These are phyloP conservation scores for Gossypium schwendimanii DNA, from an alignment of 441 rosid species.

Conservation along the genomic window DNA sequence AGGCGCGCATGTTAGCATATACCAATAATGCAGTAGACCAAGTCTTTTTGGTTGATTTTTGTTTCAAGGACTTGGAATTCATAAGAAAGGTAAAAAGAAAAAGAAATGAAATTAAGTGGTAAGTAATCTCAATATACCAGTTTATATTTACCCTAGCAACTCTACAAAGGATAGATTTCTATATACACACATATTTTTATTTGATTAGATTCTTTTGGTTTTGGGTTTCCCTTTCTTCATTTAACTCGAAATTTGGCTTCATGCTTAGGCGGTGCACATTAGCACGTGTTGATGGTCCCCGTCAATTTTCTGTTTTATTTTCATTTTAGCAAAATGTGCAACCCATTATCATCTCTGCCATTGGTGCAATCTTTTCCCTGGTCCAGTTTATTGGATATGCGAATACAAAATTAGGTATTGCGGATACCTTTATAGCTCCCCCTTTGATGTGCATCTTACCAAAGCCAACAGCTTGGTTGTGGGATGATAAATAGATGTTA, in stretches of 20 bases:
- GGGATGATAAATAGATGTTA: not conserved
- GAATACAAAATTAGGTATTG: too few species aligned
- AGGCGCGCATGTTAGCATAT: slow-evolving; percentile 2
- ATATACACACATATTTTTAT: not conserved
- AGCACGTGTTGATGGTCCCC: too few species aligned
- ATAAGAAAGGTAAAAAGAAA: too few species aligned
- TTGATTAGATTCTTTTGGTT: not conserved
- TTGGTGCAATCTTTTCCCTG: too few species aligned
- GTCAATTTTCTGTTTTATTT: too few species aligned
- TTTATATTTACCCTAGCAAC: slow-evolving; percentile 3
- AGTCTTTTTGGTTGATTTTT: not conserved
- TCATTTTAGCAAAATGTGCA: too few species aligned
- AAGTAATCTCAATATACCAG: not conserved
- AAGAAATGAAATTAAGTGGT: too few species aligned
- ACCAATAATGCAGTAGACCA: slow-evolving; percentile 6
- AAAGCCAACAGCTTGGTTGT: not conserved
- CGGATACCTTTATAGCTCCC: too few species aligned
- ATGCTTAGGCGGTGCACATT: too few species aligned
- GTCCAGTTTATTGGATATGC: not conserved
- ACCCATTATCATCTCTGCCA: not conserved
- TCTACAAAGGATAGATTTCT: not conserved
- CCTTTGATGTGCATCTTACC: not conserved
- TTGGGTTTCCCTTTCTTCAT: slow-evolving; percentile 2
- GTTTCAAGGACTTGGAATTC: not conserved
- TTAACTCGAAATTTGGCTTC: not conserved